Conservation (phyloP, 345 rosid genomes). For the Eucalyptus sp. region DNA sequence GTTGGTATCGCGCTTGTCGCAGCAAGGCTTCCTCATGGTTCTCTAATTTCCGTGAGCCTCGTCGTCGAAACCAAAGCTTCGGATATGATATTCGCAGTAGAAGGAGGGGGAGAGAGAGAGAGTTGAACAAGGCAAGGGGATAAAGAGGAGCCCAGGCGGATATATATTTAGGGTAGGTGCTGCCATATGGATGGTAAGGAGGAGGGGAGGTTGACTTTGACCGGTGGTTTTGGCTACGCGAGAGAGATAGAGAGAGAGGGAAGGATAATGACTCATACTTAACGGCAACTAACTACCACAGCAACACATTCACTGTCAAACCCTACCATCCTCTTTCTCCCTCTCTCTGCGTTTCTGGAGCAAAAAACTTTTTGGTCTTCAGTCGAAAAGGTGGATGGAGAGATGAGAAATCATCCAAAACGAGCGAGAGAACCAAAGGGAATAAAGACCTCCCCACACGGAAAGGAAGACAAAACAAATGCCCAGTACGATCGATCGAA, state of each 20-base stretch:
- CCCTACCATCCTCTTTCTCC: background rate
- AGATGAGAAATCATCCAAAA: background rate
- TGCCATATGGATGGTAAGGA: background rate
- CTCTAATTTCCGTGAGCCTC: too few relatives aligned
- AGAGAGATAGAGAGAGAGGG: background rate
- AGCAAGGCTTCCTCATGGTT: conserved; percentile 27
- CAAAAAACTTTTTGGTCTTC: background rate
- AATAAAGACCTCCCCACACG: background rate
- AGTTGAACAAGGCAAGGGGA: background rate
- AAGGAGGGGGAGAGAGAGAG: background rate
- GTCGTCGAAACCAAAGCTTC: background rate
- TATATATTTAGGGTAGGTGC: background rate
- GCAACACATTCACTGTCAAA: background rate
- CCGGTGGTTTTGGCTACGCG: conserved; percentile 20
- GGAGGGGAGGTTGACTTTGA: conserved; percentile 15
- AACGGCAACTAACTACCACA: background rate
- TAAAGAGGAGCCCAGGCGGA: background rate
- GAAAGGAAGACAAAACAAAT: background rate
- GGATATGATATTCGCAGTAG: background rate
- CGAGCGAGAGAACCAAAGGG: background rate
- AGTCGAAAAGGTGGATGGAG: background rate
- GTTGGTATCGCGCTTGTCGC: conserved; percentile 21
- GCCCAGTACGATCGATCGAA: background rate
- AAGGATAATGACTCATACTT: background rate
- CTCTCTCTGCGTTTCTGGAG: background rate